Base-by-base conservation (phyloP, 2,329 filamentous ascomycete genomes). In the Teratosphaeria destructans region DNA sequence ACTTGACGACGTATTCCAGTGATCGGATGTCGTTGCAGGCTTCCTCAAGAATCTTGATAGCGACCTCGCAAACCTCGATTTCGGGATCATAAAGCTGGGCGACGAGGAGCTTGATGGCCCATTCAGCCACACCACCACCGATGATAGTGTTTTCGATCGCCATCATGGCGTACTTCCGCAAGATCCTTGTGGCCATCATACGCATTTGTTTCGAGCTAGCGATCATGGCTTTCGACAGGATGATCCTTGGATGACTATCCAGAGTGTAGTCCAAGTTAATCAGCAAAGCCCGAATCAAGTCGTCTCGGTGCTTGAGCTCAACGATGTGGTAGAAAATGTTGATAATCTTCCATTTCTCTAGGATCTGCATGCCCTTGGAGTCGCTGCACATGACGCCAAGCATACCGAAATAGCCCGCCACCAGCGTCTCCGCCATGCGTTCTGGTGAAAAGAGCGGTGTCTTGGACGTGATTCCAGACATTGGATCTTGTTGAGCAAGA, bases 301-400 rank as follows among this genome's bases (percentile, higher is more conserved):
- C 94, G 54, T 93, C 90, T 2, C 94, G 87, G 73, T 94, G 88
- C 67, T 89, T 90, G 53, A 96, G 80, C 70, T 97, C 93, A 60
- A 96, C 83, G 62, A 99, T 96, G 74, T 97, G 94, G 72, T 99
- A 99, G 81, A 97, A 95, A 90, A 99, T 99, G 74, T 97, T 97
- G 76, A 96, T 92, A 81, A 99, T 95, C 67, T 91, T 90, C 93
- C 94, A 97, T 67, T 90, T 82, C 72, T 97, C 93, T 70, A 99
- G 83, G 76, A 99, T 93, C 62, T 88, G 85, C 27, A 97, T 80
- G 0, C 94, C 94, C 66, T 87, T 89, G 0, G 82, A 77, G 68
- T 96, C 90, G 57, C 87, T 87, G 67, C 88, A 97, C 60, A 99
- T 76, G 11, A 90, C 86, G 7, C 94, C 95, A 1, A 99, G 78